Base-by-base conservation (phyloP, 768 basidiomycete species). In the Xerocomellus dryophilus region DNA sequence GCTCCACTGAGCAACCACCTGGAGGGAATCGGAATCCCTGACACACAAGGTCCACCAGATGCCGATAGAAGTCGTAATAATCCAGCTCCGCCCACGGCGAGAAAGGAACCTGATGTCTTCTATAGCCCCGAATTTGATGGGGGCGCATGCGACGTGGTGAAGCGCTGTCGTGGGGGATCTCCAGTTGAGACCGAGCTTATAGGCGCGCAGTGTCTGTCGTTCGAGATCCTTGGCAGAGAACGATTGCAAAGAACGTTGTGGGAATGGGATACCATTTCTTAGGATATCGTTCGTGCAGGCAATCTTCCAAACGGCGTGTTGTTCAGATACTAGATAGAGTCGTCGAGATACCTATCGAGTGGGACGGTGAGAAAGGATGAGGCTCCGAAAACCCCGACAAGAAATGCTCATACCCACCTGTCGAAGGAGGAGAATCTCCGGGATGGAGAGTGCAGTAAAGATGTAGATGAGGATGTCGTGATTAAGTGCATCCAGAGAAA, bases 11-110 rank as follows among this genome's bases (percentile, higher is more conserved):
- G 74, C 76, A 14, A 68, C 64, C 9, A 61, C 56, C 27, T 50
- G 56, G 21, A 81, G 59, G 14, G 61, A 51, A 39, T 60, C 49
- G 25, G 50, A 62, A 50, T 81, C 75, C 82, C 86, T 85, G 18
- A 84, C 60, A 1, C 75, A 72, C 43, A 87, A 59, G 17, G 74
- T 71, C 38, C 81, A 81, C 86, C 86, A 88, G 46, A 88, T 78
- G 7, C 76, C 74, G 54, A 79, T 80, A 4, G 82, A 82, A 9
- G 83, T 74, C 7, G 80, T 80, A 51, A 85, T 47, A 4, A 87
- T 48, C 66, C 80, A 76, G 41, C 65, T 70, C 7, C 72, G 75
- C 1, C 67, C 74, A 36, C 67, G 66, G 6, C 76, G 76, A 8
- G 78, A 79, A 0, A 86, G 51, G 58, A 88, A 81, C 14, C 73